phyloP scores from a whole-genome alignment of 306 rosid species.

The Dryas drummondii region DNA sequence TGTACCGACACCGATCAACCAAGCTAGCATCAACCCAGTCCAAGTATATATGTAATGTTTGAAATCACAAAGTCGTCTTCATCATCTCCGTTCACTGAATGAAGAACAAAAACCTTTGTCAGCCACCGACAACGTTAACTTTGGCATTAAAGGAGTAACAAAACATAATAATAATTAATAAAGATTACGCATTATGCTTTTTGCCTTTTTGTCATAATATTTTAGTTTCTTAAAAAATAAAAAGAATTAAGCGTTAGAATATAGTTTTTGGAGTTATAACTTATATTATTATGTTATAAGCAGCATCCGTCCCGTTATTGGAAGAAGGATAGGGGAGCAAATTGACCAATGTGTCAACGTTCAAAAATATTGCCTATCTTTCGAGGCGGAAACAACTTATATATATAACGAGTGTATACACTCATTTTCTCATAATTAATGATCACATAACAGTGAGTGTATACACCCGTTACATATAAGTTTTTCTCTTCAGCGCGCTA shows the following conservation, averaged over 20 bases:
- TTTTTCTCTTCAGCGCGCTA: no score
- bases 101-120: slow-evolving; percentile 1
- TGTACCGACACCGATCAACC: not conserved
- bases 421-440: no score
- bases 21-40: not conserved
- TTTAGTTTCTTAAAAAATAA: no score
- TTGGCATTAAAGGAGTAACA: not conserved
- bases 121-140: not conserved
- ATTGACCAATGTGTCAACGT: not conserved
- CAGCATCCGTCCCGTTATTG: not conserved
- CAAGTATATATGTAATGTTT: no score
- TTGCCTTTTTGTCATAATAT: no score
- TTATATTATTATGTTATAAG: not conserved
- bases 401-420: no score
- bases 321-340: not conserved
- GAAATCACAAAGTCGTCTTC: not conserved
- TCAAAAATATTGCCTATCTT: not conserved
- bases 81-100: not conserved
- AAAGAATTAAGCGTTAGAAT: no score
- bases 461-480: no score
- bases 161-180: not conserved
- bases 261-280: not conserved
- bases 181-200: not conserved
- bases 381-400: no score
- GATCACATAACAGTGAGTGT: no score